phyloP scores from a whole-genome alignment of 495 filamentous ascomycete species.

The Aspergillus bridgeri region DNA sequence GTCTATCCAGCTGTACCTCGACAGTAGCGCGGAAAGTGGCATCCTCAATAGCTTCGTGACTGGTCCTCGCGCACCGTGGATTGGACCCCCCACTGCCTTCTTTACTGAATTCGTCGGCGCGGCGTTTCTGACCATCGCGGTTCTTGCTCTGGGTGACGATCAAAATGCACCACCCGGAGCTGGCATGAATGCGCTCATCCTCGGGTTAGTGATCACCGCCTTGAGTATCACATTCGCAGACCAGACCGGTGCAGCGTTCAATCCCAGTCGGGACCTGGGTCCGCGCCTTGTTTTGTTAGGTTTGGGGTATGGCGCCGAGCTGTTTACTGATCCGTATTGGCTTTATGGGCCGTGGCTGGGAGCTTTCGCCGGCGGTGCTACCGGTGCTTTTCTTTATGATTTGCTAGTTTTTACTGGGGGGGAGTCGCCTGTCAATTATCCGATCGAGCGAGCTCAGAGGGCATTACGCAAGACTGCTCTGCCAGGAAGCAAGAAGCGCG shows the following conservation, averaged over 20 bases:
- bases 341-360: conserved; percentile 51
- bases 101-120: conserved; percentile 51
- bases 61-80: conserved; percentile 39
- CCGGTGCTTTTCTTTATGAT: conserved; percentile 50
- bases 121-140: conserved; percentile 39
- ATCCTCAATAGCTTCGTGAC: conserved; percentile 44
- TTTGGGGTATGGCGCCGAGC: conserved; percentile 37
- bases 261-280: conserved; percentile 51
- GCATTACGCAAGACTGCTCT: conserved; percentile 26
- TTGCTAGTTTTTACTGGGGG: conserved; percentile 52
- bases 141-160: conserved; percentile 54
- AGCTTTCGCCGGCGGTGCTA: conserved; percentile 40
- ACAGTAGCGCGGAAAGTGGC: conserved; percentile 24
- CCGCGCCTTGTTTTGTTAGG: conserved; percentile 42
- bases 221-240: conserved; percentile 44
- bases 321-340: conserved; percentile 48
- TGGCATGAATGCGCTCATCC: conserved; percentile 49
- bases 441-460: conserved; percentile 35
- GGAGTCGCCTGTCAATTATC: conserved; percentile 52
- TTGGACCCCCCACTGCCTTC: conserved; percentile 45
- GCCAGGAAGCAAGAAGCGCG: neutral
- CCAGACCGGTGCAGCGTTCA: conserved; percentile 48
- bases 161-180: conserved; percentile 52
- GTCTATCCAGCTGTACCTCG: conserved; percentile 40
- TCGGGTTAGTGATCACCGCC: conserved; percentile 44